Conservation (phyloP, 306 rosid genomes). For the Dicorynia guianensis region DNA sequence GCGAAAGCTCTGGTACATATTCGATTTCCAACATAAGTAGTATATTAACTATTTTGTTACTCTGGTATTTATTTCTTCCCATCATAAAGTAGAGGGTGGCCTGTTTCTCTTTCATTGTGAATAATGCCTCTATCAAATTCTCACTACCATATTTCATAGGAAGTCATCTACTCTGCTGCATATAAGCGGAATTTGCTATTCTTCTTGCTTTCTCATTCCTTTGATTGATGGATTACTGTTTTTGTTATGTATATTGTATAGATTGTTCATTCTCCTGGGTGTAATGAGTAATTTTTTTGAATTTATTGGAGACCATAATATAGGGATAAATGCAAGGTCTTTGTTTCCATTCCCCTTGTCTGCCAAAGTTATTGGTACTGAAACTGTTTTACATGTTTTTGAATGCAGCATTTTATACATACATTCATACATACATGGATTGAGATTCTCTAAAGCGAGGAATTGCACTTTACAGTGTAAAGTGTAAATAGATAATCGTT, state of each 20-base stretch:
- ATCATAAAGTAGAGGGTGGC: background rate
- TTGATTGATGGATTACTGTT: background rate
- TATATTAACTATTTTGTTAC: background rate
- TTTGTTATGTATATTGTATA: background rate
- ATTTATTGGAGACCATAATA: background rate
- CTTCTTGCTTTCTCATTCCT: background rate
- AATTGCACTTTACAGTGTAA: too few species aligned
- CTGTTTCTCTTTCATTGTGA: conserved; percentile 4
- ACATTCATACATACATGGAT: too few species aligned
- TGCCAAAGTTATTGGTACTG: background rate
- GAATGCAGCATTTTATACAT: too few species aligned
- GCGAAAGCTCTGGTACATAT: conserved; percentile 71
- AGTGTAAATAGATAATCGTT: background rate
- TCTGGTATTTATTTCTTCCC: background rate
- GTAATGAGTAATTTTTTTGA: background rate
- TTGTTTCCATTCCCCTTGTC: background rate
- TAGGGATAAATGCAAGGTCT: background rate
- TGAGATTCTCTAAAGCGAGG: too few species aligned
- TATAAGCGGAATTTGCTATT: conserved; percentile 3
- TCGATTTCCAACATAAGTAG: conserved; percentile 3
- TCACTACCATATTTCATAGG: background rate
- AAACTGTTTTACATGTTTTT: too few species aligned
- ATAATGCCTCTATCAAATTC: background rate
- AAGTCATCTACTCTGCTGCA: conserved; percentile 5
- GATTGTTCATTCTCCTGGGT: background rate